phyloP scores from a whole-genome alignment of 106 monocot species.

The Phalaenopsis aphrodite region DNA sequence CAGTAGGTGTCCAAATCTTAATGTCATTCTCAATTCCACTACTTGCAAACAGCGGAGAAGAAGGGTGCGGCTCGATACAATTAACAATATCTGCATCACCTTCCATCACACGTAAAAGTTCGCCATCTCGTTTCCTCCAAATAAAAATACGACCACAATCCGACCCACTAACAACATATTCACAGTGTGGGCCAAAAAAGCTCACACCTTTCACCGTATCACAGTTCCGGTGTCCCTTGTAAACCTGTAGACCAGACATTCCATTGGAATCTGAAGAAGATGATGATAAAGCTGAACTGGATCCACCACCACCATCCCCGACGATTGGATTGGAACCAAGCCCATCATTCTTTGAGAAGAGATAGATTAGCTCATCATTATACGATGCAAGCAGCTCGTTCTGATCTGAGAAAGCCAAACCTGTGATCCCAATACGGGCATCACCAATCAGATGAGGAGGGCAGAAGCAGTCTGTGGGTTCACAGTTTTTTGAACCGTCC shows the following conservation, averaged over 20 bases:
- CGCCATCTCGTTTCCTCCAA: conserved; percentile 79
- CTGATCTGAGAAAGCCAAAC: conserved; percentile 65
- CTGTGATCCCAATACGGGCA: conserved; percentile 54
- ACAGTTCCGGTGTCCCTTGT: conserved; percentile 53
- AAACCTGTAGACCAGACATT: conserved; percentile 21
- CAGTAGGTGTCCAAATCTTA: conserved; percentile 79
- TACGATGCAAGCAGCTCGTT: conserved; percentile 81
- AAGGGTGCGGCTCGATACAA: conserved; percentile 76
- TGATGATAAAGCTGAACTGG: conserved; percentile 9
- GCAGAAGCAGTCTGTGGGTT: conserved; percentile 49
- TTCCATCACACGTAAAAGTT: conserved; percentile 61
- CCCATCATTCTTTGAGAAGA: conserved; percentile 52
- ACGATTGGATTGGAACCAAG: conserved; percentile 31
- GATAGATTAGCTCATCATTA: conserved; percentile 60
- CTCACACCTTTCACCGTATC: conserved; percentile 77
- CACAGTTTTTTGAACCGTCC: conserved; percentile 20
- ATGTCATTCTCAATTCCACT: conserved; percentile 81
- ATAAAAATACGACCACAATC: conserved; percentile 87
- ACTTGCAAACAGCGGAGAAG: conserved; percentile 49
- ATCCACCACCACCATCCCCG: conserved; percentile 6
- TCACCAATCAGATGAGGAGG: conserved; percentile 50
- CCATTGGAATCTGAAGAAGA: conserved; percentile 4
- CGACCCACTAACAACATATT: conserved; percentile 90
- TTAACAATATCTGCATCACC: conserved; percentile 71
- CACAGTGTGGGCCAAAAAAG: conserved; percentile 72